These are phyloP conservation scores for Daldinia concentrica DNA, from an alignment of 495 filamentous ascomycete genomes.

Conservation along the genomic window DNA sequence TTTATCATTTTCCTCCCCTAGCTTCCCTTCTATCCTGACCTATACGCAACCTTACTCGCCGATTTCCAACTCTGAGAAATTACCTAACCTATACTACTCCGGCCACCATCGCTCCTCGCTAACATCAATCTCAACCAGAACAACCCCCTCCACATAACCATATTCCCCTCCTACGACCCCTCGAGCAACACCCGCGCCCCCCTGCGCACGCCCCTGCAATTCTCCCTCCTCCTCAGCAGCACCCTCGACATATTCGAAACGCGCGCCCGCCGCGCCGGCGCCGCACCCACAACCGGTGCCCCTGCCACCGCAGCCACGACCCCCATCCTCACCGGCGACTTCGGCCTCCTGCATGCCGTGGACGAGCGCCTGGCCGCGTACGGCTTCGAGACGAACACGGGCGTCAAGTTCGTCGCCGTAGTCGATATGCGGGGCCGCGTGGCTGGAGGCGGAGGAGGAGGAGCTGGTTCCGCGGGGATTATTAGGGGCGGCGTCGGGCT, in stretches of 20 bases:
- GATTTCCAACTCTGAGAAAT: not conserved
- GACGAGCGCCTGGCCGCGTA: conserved; percentile 93
- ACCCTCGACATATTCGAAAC: conserved; percentile 94
- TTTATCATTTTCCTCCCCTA: conserved; percentile 11
- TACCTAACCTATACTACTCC: not conserved
- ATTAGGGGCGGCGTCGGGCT: conserved; percentile 37
- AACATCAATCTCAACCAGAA: conserved; percentile 66
- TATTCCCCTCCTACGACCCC: conserved; percentile 77
- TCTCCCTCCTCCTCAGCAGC: conserved; percentile 87
- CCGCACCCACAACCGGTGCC: conserved; percentile 59
- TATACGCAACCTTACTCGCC: not conserved
- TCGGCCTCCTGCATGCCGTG: conserved; percentile 88
- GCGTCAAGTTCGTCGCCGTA: conserved; percentile 85
- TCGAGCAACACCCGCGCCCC: conserved; percentile 54
- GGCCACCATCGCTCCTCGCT: conserved; percentile 9
- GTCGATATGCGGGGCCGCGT: conserved; percentile 81
- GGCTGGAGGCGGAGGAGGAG: conserved; percentile 8
- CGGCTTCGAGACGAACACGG: conserved; percentile 97
- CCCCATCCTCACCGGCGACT: conserved; percentile 74
- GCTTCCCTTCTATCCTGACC: conserved; percentile 1
- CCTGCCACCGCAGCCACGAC: conserved; percentile 32
- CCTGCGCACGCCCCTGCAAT: conserved; percentile 75
- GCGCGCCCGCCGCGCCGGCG: conserved; percentile 71
- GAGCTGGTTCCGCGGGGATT: not conserved
- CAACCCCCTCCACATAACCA: conserved; percentile 90